phyloP scores from a whole-genome alignment of 495 filamentous ascomycete genomes.

The Penicillium silybi region DNA sequence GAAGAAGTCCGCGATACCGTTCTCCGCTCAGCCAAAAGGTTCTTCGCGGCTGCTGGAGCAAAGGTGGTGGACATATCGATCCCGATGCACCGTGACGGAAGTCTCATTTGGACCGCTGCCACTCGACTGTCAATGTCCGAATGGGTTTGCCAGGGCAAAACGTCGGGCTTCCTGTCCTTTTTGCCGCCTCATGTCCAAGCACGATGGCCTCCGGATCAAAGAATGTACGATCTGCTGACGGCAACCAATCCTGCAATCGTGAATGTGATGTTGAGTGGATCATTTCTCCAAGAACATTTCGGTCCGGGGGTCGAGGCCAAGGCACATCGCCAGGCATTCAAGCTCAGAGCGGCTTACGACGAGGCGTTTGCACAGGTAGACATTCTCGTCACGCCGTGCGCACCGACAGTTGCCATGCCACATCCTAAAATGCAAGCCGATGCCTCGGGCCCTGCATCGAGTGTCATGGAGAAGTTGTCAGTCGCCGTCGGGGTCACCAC shows the following conservation, averaged over 20 bases:
- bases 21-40: constrained; percentile 29
- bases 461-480: constrained; percentile 29
- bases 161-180: constrained; percentile 26
- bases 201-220: constrained; percentile 26
- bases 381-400: constrained; percentile 44
- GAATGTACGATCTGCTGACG: constrained; percentile 30
- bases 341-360: constrained; percentile 45
- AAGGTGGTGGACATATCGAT: constrained; percentile 46
- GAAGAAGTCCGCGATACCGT: too few species aligned
- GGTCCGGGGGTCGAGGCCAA: constrained; percentile 31
- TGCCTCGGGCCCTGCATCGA: neutral
- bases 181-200: constrained; percentile 17
- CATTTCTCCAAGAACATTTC: constrained; percentile 19
- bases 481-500: constrained; percentile 37
- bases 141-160: constrained; percentile 26
- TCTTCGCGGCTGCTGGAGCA: constrained; percentile 44
- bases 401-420: constrained; percentile 37
- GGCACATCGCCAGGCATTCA: constrained; percentile 37
- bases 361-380: constrained; percentile 37
- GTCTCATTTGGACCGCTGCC: constrained; percentile 45
- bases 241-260: constrained; percentile 28
- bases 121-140: constrained; percentile 33
- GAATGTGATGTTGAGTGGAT: constrained; percentile 24
- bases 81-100: constrained; percentile 44
- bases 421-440: constrained; percentile 15